A percentile compares a stretch with the other conserved stretches of the same genome.
Evolutionary conservation across 2,329 filamentous ascomycete genomes (phyloP).

Genomic region (Phyllosticta ampelicida): DNA sequence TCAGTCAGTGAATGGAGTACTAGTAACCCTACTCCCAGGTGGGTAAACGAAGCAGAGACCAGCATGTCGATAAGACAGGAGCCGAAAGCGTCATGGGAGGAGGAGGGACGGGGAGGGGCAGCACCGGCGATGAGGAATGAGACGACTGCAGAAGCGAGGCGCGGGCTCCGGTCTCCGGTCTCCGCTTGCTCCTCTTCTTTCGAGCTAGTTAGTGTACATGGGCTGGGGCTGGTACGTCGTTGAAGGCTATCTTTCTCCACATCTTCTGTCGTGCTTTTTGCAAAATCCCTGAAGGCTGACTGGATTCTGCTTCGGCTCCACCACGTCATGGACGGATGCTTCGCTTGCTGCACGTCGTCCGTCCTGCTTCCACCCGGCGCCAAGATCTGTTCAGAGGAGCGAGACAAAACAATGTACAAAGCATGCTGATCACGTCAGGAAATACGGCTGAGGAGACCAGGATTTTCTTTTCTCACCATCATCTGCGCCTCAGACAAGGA

Average conservation of each 20-base stretch:
- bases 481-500: no score
- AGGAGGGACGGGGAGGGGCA: not conserved
- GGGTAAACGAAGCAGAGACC: not conserved
- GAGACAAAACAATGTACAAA: not conserved
- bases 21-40: not conserved
- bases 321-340: no score
- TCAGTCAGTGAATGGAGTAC: not conserved
- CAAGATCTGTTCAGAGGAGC: not conserved
- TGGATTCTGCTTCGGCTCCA: not conserved
- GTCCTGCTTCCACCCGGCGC: not conserved
- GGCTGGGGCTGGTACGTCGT: not conserved
- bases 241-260: not conserved
- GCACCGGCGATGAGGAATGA: not conserved
- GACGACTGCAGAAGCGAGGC: not conserved
- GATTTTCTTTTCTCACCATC: not conserved
- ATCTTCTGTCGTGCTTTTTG: no score
- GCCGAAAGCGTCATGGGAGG: not conserved
- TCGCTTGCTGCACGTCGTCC: not conserved
- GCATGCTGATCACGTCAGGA: not conserved
- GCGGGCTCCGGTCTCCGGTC: not conserved
- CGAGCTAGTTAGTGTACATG: not conserved
- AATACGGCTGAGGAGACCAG: not conserved
- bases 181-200: not conserved
- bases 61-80: slow-evolving; percentile 1
- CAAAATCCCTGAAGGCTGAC: not conserved